These are phyloP conservation scores for Voacanga thouarsii DNA, from an alignment of 257 asterid species.

Conservation along the genomic window DNA sequence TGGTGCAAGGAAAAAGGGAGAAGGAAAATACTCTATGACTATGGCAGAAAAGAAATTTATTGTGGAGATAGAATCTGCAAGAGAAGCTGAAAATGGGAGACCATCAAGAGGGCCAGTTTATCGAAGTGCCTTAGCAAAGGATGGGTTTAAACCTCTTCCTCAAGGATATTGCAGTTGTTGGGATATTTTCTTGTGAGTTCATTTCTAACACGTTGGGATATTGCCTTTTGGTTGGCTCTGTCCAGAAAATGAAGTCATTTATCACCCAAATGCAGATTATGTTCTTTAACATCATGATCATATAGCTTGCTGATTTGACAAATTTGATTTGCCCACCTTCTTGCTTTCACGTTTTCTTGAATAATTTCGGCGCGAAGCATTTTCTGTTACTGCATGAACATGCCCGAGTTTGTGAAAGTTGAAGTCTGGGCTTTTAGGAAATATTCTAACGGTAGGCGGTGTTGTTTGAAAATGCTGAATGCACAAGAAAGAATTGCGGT, in stretches of 20 bases:
- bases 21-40: not conserved
- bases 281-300: not conserved
- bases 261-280: not conserved
- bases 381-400: no score
- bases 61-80: constrained; percentile 57
- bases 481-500: no score
- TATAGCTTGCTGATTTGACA: no score
- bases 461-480: no score
- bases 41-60: constrained; percentile 33
- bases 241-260: not conserved
- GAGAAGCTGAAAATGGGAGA: constrained; percentile 49
- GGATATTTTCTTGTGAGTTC: constrained; percentile 66
- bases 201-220: not conserved
- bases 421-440: no score
- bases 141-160: constrained; percentile 64
- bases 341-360: no score
- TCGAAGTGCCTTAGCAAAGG: constrained; percentile 48
- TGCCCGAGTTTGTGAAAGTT: no score
- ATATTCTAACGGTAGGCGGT: no score
- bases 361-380: no score
- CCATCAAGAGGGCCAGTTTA: constrained; percentile 70
- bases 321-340: no score
- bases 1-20: not conserved
- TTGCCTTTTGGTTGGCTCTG: not conserved
- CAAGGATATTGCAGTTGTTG: constrained; percentile 56